Evolutionary conservation across 768 basidiomycete species (phyloP).

Genomic region (Agaricus sinodeliciosus): DNA sequence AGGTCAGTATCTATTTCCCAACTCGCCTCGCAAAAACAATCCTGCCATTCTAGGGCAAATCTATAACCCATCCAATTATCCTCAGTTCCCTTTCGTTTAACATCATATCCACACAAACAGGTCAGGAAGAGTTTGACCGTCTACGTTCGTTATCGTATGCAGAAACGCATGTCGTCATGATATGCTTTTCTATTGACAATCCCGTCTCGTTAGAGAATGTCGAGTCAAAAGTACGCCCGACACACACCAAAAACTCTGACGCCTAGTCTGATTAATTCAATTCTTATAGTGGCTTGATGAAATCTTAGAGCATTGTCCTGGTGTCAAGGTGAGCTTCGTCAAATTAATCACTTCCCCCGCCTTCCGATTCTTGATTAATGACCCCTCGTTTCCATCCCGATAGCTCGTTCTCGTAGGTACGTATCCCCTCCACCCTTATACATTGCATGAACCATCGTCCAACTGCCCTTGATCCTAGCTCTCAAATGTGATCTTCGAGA

Average conservation of each 20-base stretch:
- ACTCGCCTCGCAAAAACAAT: not conserved
- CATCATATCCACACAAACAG: conserved; percentile 31
- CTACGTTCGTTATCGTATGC: conserved; percentile 93
- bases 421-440: conserved; percentile 23
- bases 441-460: not conserved
- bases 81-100: conserved; percentile 10
- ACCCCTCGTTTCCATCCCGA: conserved; percentile 6
- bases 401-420: conserved; percentile 86
- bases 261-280: not conserved
- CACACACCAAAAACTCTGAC: too few relatives aligned
- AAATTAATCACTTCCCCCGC: not conserved
- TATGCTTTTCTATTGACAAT: conserved; percentile 96
- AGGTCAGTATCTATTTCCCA: conserved; percentile 41
- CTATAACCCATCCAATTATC: conserved; percentile 4
- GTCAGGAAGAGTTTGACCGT: conserved; percentile 94
- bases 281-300: conserved; percentile 82
- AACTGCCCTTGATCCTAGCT: conserved; percentile 37
- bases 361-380: conserved; percentile 1
- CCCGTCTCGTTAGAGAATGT: conserved; percentile 94
- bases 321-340: conserved; percentile 68
- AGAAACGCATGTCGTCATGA: conserved; percentile 93
- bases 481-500: conserved; percentile 95
- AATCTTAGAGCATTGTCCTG: conserved; percentile 87
- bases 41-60: not conserved
- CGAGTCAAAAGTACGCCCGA: conserved; percentile 67